A percentile compares a stretch with the other conserved stretches of the same genome.
Evolutionary conservation across 202 grass and related monocot species (phyloP).

Genomic region (Digitaria exilis): DNA sequence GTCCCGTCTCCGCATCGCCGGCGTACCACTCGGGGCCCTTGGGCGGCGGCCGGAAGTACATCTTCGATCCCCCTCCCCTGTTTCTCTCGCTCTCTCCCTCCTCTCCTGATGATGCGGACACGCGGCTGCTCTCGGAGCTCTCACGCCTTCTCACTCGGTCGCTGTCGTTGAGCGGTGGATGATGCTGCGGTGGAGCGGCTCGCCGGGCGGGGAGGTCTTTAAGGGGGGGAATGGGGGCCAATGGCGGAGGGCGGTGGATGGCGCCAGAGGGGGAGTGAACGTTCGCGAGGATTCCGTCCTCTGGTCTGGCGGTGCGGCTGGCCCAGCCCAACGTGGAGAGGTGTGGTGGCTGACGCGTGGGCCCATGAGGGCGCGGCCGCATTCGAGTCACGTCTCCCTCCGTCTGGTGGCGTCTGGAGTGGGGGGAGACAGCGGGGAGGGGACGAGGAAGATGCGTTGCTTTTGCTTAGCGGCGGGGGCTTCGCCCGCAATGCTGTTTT

Average conservation of each 20-base stretch:
- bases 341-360: neutral
- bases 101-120: no score
- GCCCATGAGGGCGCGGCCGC: neutral
- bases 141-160: neutral
- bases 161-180: neutral
- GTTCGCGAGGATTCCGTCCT: constrained; percentile 47
- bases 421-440: neutral
- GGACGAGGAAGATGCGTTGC: constrained; percentile 15
- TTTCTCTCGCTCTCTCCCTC: no score
- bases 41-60: constrained; percentile 72
- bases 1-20: constrained; percentile 55
- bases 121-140: neutral
- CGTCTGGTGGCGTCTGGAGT: constrained; percentile 42
- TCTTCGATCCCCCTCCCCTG: constrained; percentile 5
- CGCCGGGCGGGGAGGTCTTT: constrained; percentile 10
- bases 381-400: neutral
- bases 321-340: neutral
- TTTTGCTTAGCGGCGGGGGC: constrained; percentile 9
- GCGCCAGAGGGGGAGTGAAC: constrained; percentile 43
- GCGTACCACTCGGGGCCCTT: constrained; percentile 44
- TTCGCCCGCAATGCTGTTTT: neutral
- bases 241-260: neutral
- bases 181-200: neutral
- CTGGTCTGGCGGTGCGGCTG: neutral
- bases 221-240: constrained; percentile 8